Conservation (phyloP, 371 early-diverging fungal genomes). For the Apophysomyces variabilis region DNA sequence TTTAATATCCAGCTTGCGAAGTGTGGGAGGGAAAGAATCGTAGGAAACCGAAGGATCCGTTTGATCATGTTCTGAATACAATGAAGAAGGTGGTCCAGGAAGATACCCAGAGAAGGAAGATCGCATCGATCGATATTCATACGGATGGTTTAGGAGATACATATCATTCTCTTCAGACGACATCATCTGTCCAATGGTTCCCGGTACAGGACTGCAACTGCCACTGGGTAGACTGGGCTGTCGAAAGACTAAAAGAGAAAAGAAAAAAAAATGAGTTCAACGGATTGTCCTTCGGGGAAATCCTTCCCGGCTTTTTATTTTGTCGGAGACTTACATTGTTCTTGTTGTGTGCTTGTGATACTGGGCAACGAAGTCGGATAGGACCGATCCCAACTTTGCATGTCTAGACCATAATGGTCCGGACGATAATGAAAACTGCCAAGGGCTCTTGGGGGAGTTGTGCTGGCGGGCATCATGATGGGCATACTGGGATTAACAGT, state of each 20-base stretch:
- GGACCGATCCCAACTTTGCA: constrained; percentile 22
- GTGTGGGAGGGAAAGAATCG: constrained; percentile 7
- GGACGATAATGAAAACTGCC: constrained; percentile 5
- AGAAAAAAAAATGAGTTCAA: not conserved
- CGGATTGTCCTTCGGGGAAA: too few species aligned
- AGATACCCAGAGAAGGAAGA: constrained; percentile 7
- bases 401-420: not conserved
- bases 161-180: constrained; percentile 26
- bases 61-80: constrained; percentile 3
- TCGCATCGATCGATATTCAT: constrained; percentile 18
- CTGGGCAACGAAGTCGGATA: constrained; percentile 27
- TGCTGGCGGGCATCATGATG: not conserved
- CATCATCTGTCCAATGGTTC: constrained; percentile 19
- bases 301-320: not conserved
- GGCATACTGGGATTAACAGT: constrained; percentile 5
- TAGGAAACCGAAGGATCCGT: not conserved
- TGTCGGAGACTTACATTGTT: constrained; percentile 15
- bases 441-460: not conserved
- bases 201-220: constrained; percentile 43
- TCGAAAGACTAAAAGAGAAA: constrained; percentile 20
- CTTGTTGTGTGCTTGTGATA: constrained; percentile 21
- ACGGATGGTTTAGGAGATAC: constrained; percentile 26
- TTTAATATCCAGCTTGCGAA: constrained; percentile 1
- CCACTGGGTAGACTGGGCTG: constrained; percentile 34
- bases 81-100: constrained; percentile 4